These are phyloP conservation scores for Saccharomyces cerevisiae DNA, from an alignment of 805 yeast species.

Conservation along the genomic window DNA sequence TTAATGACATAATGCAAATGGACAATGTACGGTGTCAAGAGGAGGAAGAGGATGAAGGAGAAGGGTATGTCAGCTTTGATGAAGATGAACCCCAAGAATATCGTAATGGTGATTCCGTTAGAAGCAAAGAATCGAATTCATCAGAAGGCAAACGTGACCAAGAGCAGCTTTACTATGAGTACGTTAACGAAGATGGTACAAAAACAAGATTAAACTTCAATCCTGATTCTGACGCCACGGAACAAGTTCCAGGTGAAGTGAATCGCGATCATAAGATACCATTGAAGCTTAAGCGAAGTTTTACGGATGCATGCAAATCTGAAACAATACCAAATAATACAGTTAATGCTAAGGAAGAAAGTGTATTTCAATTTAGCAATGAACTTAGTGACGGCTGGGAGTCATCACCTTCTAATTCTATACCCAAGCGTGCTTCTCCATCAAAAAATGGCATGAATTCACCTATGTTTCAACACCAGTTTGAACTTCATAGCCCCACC, in stretches of 20 bases:
- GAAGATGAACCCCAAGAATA: constrained; percentile 46
- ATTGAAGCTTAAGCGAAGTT: neutral
- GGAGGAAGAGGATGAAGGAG: constrained; percentile 24
- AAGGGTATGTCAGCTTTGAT: constrained; percentile 34
- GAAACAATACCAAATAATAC: constrained; percentile 11
- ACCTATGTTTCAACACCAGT: constrained; percentile 35
- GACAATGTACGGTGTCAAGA: constrained; percentile 31
- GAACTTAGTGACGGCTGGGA: constrained; percentile 2
- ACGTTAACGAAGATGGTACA: constrained; percentile 30
- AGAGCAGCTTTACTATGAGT: constrained; percentile 28
- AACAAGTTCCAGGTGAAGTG: constrained; percentile 5
- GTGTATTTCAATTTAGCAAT: constrained; percentile 21
- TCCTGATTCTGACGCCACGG: constrained; percentile 30
- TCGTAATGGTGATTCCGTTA: constrained; percentile 19
- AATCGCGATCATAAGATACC: constrained; percentile 12
- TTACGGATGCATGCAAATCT: constrained; percentile 3
- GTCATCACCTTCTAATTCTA: constrained; percentile 5
- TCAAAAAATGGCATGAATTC: constrained; percentile 11
- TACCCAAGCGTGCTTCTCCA: constrained; percentile 10
- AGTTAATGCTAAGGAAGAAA: constrained; percentile 15
- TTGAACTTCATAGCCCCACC: constrained; percentile 35
- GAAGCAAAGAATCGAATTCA: neutral
- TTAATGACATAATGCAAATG: constrained; percentile 42
- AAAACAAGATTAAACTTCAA: constrained; percentile 28
- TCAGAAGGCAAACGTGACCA: constrained; percentile 22